phyloP scores from a whole-genome alignment of 331 rosid species.

The Stylosanthes scabra region DNA sequence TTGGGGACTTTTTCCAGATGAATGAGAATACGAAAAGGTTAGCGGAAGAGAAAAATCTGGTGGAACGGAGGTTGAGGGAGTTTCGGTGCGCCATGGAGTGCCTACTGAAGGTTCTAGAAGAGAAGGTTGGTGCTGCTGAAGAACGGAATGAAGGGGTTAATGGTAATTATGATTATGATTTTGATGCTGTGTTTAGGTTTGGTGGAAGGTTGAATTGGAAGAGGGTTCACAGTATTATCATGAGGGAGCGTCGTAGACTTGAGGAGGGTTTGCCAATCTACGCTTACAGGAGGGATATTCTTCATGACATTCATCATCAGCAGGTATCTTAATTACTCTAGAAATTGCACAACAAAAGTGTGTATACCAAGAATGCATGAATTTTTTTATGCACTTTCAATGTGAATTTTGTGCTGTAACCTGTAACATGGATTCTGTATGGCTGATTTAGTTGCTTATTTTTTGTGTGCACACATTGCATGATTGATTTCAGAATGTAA shows the following conservation, averaged over 20 bases:
- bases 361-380: too few relatives aligned
- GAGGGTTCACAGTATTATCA: conserved; percentile 54
- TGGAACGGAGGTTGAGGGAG: conserved; percentile 62
- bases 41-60: conserved; percentile 42
- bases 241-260: conserved; percentile 78
- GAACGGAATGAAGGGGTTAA: background rate
- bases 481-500: too few relatives aligned
- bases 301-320: conserved; percentile 57
- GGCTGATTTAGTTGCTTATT: too few relatives aligned
- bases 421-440: too few relatives aligned
- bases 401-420: too few relatives aligned
- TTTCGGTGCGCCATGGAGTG: conserved; percentile 72
- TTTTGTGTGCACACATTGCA: too few relatives aligned
- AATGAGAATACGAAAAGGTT: conserved; percentile 45
- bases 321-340: conserved; percentile 62
- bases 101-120: conserved; percentile 59
- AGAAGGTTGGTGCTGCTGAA: background rate
- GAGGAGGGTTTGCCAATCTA: conserved; percentile 87
- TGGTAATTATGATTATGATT: conserved; percentile 20
- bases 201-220: conserved; percentile 52
- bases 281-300: conserved; percentile 75
- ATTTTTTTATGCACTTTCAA: too few relatives aligned
- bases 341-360: background rate
- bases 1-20: background rate
- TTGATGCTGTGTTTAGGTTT: conserved; percentile 50